phyloP scores from a whole-genome alignment of 495 filamentous ascomycete genomes.

The Diplogelasinospora grovesii region DNA sequence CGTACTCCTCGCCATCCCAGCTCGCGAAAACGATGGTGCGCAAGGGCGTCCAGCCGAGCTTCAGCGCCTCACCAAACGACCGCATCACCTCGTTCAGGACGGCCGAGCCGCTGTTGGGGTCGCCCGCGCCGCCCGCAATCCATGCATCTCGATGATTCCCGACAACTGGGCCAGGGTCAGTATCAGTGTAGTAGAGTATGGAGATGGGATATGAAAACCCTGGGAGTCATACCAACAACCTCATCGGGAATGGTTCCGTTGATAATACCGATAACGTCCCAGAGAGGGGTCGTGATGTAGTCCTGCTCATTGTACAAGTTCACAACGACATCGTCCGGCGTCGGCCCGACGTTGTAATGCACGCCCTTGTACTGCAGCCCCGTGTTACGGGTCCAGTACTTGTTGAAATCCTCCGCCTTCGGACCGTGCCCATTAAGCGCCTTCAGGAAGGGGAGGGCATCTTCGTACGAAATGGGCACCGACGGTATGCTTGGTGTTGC shows the following conservation, averaged over 20 bases:
- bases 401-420: slow-evolving; percentile 67
- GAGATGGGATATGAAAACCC: no score
- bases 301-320: slow-evolving; percentile 86
- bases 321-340: slow-evolving; percentile 65
- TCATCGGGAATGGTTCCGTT: slow-evolving; percentile 80
- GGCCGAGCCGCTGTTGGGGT: slow-evolving; percentile 87
- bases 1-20: slow-evolving; percentile 95
- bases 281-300: slow-evolving; percentile 80
- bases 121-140: slow-evolving; percentile 81
- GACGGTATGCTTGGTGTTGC: slow-evolving; percentile 83
- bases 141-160: slow-evolving; percentile 96
- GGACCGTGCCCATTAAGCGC: slow-evolving; percentile 86
- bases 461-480: slow-evolving; percentile 80
- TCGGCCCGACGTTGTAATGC: slow-evolving; percentile 85
- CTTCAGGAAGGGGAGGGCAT: slow-evolving; percentile 77
- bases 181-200: not conserved
- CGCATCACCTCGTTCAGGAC: slow-evolving; percentile 81
- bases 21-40: slow-evolving; percentile 90
- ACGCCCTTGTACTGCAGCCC: slow-evolving; percentile 79
- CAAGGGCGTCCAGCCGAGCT: slow-evolving; percentile 79
- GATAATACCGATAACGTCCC: slow-evolving; percentile 93
- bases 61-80: slow-evolving; percentile 71
- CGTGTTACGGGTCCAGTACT: slow-evolving; percentile 60
- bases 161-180: slow-evolving; percentile 42
- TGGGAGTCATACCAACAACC: slow-evolving; percentile 41